phyloP scores from a whole-genome alignment of 768 basidiomycete genomes.

The Psilocybe sp. region DNA sequence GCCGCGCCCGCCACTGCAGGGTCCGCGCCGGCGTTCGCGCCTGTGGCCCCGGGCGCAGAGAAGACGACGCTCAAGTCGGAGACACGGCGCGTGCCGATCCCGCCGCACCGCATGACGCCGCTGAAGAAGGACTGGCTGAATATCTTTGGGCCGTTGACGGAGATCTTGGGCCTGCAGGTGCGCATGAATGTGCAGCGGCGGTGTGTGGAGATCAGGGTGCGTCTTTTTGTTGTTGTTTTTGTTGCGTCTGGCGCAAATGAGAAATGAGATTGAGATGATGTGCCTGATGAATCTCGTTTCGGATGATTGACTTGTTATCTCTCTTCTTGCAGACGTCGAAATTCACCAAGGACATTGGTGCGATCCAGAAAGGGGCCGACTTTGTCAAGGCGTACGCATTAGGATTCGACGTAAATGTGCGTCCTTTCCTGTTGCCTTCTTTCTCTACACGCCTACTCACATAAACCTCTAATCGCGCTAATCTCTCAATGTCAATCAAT shows the following conservation, averaged over 20 bases:
- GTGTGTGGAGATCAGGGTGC: slow-evolving; percentile 89
- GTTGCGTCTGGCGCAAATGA: too few relatives aligned
- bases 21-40: slow-evolving; percentile 65
- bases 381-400: slow-evolving; percentile 94
- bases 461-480: too few relatives aligned
- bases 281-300: background rate
- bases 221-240: slow-evolving; percentile 21
- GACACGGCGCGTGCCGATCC: slow-evolving; percentile 85
- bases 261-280: too few relatives aligned
- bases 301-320: background rate
- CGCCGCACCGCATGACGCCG: slow-evolving; percentile 96
- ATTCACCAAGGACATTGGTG: slow-evolving; percentile 89
- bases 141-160: slow-evolving; percentile 92
- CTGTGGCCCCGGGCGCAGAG: slow-evolving; percentile 58
- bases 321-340: slow-evolving; percentile 76
- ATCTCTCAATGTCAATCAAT: too few relatives aligned
- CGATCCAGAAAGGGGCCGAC: slow-evolving; percentile 95
- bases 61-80: slow-evolving; percentile 71
- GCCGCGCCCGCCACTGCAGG: slow-evolving; percentile 45
- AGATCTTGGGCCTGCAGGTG: slow-evolving; percentile 92
- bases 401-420: slow-evolving; percentile 92
- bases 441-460: too few relatives aligned
- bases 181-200: slow-evolving; percentile 92
- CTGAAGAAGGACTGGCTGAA: slow-evolving; percentile 95
- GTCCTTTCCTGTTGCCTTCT: slow-evolving; percentile 4